Evolutionary conservation across 2,329 filamentous ascomycete species (phyloP), one percentile per base, ranked within the genome.

Genomic region (Cryoendolithus antarcticus): DNA sequence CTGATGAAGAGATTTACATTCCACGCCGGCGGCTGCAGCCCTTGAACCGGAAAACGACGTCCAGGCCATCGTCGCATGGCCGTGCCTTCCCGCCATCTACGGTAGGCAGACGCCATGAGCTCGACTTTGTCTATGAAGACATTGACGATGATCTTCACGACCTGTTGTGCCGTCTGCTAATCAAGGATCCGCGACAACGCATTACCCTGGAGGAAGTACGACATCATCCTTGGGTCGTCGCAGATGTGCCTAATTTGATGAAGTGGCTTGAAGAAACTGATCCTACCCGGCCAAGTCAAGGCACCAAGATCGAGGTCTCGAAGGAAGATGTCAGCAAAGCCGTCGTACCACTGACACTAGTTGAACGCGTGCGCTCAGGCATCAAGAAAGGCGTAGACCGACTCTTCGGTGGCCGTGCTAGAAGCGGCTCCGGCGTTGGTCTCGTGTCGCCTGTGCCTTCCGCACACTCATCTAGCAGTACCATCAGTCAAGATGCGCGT

Each of bases 211-310:
- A 80, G 44, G 89, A 95, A 51, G 89, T 96, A 53, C 96, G 96
- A 60, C 80, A 83, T 44, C 91, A 98, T 56, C 80, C 81, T 4
- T 98, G 91, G 91, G 81, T 96, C 10, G 70, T 89, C 1, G 70
- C 80, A 42, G 86, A 82, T 46, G 74, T 96, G 34, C 65, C 75
- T 28, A 80, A 94, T 49, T 74, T 80, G 30, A 66, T 75, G 27
- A 70, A 72, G 7, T 98, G 91, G 91, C 75, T 95, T 11, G 86
- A 94, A 51, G 86, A 93, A 46, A 94, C 88, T 1, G 89, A 96
- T 53, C 86, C 88, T 2, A 79, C 77, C 29, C 74, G 80, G 29
- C 80, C 80, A 43, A 80, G 78, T 27, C 76, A 83, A 41, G 86
- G 86, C 48, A 79, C 82, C 56, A 86, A 78, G 61, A 96, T 98